Evolutionary conservation across 208 protist genomes (phyloP), one percentile per base, ranked within the genome.

Genomic region (Leishmania aethiopica): DNA sequence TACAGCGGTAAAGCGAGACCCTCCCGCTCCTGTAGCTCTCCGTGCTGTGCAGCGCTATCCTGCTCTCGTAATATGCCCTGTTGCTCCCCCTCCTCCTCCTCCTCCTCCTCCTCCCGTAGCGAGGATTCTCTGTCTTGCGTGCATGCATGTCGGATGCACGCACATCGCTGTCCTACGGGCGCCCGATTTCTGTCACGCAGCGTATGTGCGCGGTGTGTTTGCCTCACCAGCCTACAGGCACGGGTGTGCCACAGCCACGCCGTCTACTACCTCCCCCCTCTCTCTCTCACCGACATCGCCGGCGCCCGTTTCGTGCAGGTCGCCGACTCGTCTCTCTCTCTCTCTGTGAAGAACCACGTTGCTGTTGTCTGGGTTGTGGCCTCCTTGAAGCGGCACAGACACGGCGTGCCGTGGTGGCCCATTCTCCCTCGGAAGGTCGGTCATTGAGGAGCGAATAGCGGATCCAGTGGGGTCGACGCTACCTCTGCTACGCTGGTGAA

Each of bases 191-290:
- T 47, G 3, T 6, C 69, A 32, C 42, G 22, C 19, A 13, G 15
- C 2, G 66, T 6, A 15, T 19, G 25, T 13, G 42, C 2, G 11
- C 10, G 3, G 7, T 3, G 2, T 73, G 17, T 6, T 25, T 19
- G 69, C 17, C 72, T 42, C 32, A 76, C 32, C 15, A 37, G 10
- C 15, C 3, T 4, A 62, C 75, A 19, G 42, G 42, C 42, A 37
- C 51, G 60, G 32, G 35, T 51, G n/a, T 82, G 11, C 28, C 47
- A 62, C 25, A 71, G 88, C 59, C 37, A 55, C n/a, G 1, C 79
- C 55, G 79, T 70, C 64, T 40, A 32, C n/a, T 22, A 53, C 49
- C 49, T 53, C 0, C 71, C 55, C 35, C 55, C 45, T 66, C 47
- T 78, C 35, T 80, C 49, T 74, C 28, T 66, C 42, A 37, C 67